phyloP scores from a whole-genome alignment of 2,329 filamentous ascomycete genomes.

The Epichloe festucae region DNA sequence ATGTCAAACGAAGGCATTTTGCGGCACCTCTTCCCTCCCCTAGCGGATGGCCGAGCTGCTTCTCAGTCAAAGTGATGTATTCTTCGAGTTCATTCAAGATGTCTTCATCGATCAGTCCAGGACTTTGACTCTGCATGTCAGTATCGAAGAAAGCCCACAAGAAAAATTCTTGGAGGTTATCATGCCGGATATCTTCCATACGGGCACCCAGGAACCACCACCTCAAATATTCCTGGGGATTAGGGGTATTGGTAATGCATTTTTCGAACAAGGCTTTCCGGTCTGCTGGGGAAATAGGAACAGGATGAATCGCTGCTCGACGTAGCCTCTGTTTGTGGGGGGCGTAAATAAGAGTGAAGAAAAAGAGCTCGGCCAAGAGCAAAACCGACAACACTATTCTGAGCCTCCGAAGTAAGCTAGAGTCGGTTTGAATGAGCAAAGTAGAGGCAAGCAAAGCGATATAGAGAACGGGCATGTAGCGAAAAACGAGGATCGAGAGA shows the following conservation, averaged over 20 bases:
- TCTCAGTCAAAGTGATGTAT: conserved; percentile 40
- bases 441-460: conserved; percentile 17
- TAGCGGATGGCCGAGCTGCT: conserved; percentile 36
- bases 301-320: conserved; percentile 26
- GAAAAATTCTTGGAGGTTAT: conserved; percentile 56
- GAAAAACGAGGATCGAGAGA: conserved; percentile 28
- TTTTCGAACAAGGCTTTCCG: conserved; percentile 43
- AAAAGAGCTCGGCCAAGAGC: conserved; percentile 27
- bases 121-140: conserved; percentile 16
- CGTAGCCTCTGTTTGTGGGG: conserved; percentile 29
- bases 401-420: not conserved
- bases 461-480: conserved; percentile 30
- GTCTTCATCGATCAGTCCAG: conserved; percentile 15
- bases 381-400: conserved; percentile 15
- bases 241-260: conserved; percentile 40
- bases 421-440: conserved; percentile 3
- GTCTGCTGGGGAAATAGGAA: conserved; percentile 28
- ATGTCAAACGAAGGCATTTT: conserved; percentile 46
- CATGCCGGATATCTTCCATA: conserved; percentile 42
- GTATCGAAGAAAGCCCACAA: conserved; percentile 54
- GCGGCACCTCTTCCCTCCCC: conserved; percentile 41
- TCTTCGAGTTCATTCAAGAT: conserved; percentile 29
- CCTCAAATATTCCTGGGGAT: conserved; percentile 42
- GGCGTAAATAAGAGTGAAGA: conserved; percentile 28
- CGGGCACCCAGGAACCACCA: conserved; percentile 55